phyloP scores from a whole-genome alignment of 306 rosid genomes.

The Fragaria ananassa region DNA sequence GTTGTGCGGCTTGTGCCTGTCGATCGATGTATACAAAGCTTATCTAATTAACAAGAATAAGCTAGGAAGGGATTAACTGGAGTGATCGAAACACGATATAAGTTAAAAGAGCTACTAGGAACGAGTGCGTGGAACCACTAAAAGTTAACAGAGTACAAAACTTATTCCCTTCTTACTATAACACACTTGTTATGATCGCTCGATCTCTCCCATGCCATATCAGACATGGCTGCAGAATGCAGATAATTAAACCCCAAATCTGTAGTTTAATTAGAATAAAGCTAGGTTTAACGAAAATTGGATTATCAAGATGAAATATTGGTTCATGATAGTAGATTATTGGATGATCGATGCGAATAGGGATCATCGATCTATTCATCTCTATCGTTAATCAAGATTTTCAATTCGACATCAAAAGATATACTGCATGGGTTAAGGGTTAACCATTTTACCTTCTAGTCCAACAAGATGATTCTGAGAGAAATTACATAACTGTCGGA shows the following conservation, averaged over 20 bases:
- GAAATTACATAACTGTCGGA: too few relatives aligned
- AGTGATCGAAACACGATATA: not conserved
- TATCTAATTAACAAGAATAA: not conserved
- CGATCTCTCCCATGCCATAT: not conserved
- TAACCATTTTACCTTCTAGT: too few relatives aligned
- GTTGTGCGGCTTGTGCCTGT: not conserved
- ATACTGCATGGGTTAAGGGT: too few relatives aligned
- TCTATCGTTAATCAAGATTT: too few relatives aligned
- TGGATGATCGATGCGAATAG: too few relatives aligned
- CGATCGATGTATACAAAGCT: slow-evolving; percentile 4
- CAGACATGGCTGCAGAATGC: not conserved
- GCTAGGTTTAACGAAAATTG: too few relatives aligned
- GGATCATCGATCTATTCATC: too few relatives aligned
- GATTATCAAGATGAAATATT: not conserved
- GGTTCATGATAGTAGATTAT: not conserved
- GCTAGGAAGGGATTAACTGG: not conserved
- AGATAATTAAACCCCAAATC: not conserved
- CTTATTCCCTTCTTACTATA: not conserved
- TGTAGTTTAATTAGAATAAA: not conserved
- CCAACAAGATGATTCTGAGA: too few relatives aligned
- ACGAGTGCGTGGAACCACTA: not conserved
- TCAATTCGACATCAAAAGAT: too few relatives aligned
- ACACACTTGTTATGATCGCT: slow-evolving; percentile 2
- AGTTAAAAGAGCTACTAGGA: not conserved
- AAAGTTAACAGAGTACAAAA: not conserved